These are phyloP conservation scores for Nakazawaea wickerhamii DNA, from an alignment of 805 yeast species.

Conservation along the genomic window DNA sequence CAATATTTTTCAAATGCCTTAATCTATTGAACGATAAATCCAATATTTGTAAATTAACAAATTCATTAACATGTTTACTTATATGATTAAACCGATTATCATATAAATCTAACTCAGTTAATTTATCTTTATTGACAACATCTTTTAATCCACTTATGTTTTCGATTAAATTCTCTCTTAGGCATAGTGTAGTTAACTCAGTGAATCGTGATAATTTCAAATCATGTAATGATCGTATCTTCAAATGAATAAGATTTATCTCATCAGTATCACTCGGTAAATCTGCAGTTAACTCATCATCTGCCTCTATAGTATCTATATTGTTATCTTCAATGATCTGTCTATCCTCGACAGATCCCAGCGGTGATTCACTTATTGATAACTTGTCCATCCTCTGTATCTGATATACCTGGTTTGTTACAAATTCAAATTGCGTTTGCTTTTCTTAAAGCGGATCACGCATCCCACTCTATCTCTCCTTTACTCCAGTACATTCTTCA, in stretches of 20 bases:
- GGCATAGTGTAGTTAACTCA: conserved; percentile 53
- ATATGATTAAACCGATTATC: conserved; percentile 90
- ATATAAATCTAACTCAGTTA: conserved; percentile 82
- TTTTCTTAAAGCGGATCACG: too few relatives aligned
- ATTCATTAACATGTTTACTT: conserved; percentile 58
- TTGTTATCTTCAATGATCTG: conserved; percentile 37
- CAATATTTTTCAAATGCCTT: conserved; percentile 76
- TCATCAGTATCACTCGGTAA: conserved; percentile 52
- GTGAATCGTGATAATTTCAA: conserved; percentile 52
- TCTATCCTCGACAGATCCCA: neutral
- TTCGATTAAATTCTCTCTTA: conserved; percentile 80
- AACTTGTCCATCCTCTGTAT: neutral
- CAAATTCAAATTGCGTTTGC: conserved; percentile 2
- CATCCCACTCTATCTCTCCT: neutral
- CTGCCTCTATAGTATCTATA: conserved; percentile 60
- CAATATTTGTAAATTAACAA: conserved; percentile 50
- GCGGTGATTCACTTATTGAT: too few relatives aligned
- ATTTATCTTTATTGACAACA: conserved; percentile 39
- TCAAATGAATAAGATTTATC: conserved; percentile 65
- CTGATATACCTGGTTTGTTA: neutral
- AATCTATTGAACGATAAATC: conserved; percentile 91
- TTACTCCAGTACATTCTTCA: neutral
- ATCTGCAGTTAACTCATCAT: conserved; percentile 56
- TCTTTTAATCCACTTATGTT: conserved; percentile 67
- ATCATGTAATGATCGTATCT: conserved; percentile 58